Conservation (phyloP, 2,329 filamentous ascomycete genomes). For the Penicillium digitatum region DNA sequence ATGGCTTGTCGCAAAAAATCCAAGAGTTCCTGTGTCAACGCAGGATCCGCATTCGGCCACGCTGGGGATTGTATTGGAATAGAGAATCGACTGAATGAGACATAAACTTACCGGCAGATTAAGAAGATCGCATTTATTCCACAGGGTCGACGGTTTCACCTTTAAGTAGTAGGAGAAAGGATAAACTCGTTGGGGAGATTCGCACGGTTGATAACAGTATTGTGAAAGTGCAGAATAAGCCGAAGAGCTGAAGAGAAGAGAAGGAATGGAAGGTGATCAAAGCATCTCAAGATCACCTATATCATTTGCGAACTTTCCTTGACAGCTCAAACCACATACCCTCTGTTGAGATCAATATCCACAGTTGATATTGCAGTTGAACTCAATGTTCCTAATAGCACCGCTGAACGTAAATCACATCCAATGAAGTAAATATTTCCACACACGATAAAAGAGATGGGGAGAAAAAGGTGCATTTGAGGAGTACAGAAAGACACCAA, state of each 20-base stretch:
- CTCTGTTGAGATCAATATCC: too few relatives aligned
- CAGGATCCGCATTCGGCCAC: not conserved
- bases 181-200: not conserved
- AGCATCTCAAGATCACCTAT: too few relatives aligned
- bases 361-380: not conserved
- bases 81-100: not conserved
- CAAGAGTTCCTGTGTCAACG: not conserved
- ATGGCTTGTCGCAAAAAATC: not conserved
- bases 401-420: too few relatives aligned
- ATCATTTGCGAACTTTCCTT: not conserved
- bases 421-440: too few relatives aligned
- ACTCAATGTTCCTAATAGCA: too few relatives aligned
- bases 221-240: not conserved
- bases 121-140: not conserved
- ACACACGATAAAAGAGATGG: too few relatives aligned
- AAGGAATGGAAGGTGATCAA: not conserved
- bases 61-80: not conserved
- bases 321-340: not conserved
- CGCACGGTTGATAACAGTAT: not conserved
- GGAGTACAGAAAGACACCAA: too few relatives aligned
- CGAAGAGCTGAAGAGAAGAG: not conserved
- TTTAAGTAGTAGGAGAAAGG: not conserved
- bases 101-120: not conserved
- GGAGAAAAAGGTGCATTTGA: too few relatives aligned
- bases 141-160: not conserved